Evolutionary conservation across 495 filamentous ascomycete genomes (phyloP).

Genomic region (Tetracladium setigerum): DNA sequence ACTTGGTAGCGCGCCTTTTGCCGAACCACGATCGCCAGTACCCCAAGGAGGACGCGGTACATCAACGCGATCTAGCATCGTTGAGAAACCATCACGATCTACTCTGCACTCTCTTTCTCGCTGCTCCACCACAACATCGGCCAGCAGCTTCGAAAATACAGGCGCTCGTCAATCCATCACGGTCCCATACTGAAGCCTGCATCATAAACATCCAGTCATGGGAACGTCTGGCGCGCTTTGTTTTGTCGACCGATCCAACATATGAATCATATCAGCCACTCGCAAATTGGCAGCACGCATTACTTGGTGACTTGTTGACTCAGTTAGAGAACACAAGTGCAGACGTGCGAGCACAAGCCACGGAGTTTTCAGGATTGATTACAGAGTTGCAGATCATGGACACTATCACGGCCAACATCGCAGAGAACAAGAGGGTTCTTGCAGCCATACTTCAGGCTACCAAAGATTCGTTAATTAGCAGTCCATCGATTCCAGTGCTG

Average conservation of each 20-base stretch:
- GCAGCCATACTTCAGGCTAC: too few relatives aligned
- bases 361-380: neutral
- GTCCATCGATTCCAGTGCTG: too few relatives aligned
- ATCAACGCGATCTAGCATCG: slow-evolving; percentile 70
- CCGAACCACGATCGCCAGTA: slow-evolving; percentile 86
- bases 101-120: slow-evolving; percentile 83
- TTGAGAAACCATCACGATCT: slow-evolving; percentile 92
- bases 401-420: too few relatives aligned
- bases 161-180: slow-evolving; percentile 68
- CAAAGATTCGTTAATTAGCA: too few relatives aligned
- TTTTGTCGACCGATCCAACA: slow-evolving; percentile 53
- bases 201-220: slow-evolving; percentile 76
- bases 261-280: slow-evolving; percentile 47
- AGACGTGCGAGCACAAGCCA: slow-evolving; percentile 28
- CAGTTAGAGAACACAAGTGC: slow-evolving; percentile 40
- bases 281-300: slow-evolving; percentile 58
- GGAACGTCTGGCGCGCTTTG: slow-evolving; percentile 69
- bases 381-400: too few relatives aligned
- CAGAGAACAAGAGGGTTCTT: too few relatives aligned
- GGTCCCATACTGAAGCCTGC: slow-evolving; percentile 79
- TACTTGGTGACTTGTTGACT: slow-evolving; percentile 39
- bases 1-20: slow-evolving; percentile 69
- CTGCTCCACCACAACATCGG: slow-evolving; percentile 61
- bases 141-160: slow-evolving; percentile 65
- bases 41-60: slow-evolving; percentile 71